Evolutionary conservation across 495 filamentous ascomycete genomes (phyloP), one percentile per base, ranked within the genome.

Genomic region (Pyrenopolyporus hunteri): DNA sequence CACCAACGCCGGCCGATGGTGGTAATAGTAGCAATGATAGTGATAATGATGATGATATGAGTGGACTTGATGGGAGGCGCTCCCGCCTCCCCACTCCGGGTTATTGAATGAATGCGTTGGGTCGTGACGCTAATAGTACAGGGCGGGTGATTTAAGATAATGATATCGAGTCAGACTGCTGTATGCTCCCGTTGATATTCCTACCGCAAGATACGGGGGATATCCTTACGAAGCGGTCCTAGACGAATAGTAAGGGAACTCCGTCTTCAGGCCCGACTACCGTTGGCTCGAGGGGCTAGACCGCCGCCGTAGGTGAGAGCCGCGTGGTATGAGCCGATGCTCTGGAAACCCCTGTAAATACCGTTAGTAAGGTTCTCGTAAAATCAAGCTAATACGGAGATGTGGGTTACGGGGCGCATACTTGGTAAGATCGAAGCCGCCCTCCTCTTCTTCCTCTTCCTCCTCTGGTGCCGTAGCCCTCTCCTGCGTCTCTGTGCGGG

Each of bases 361-460:
- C 29, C 10, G 66, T 76, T 68, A 77, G 74, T 57, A 39, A 53
- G 46, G 57, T 8, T 44, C 10, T n/a, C n/a, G n/a, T n/a, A n/a
- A n/a, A n/a, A n/a, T n/a, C n/a, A n/a, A n/a, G n/a, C 1, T 9
- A 37, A 7, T 32, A n/a, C 1, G 16, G 40, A 25, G 20, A 3
- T 4, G 4, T 16, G 6, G 22, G 22, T 2, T 25, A 1, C 20
- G 26, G 4, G 20, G 3, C 16, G 6, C 69, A 6, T 65, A 72
- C 69, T 85, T 86, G 39, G 87, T 82, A 33, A 90, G 74, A 70
- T 91, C 88, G 62, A 88, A 86, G 3, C 82, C 83, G 17, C 77
- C 81, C 49, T 82, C 80, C 61, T 6, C 37, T 29, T 45, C 42
- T 29, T 76, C 73, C 26, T 69, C 70, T 19, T 74, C 76, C 7